Evolutionary conservation across 1,139 yeast genomes (phyloP).

Genomic region (Debaryomyces subglobosus): DNA sequence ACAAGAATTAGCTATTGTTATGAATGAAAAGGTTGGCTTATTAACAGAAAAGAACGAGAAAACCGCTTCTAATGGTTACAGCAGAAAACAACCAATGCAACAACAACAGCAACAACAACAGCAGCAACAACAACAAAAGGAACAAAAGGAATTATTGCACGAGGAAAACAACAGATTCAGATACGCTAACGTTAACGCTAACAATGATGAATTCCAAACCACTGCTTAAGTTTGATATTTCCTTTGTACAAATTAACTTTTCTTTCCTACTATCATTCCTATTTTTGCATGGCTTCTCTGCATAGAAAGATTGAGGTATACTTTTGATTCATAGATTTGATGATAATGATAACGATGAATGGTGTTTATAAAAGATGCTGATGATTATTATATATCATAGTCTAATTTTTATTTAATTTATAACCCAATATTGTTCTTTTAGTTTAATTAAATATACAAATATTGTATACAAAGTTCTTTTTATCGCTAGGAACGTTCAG

Average conservation of each 20-base stretch:
- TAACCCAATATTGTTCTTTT: conserved; percentile 6
- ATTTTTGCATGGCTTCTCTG: conserved; percentile 14
- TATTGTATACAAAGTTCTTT: not conserved
- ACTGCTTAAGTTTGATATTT: conserved; percentile 19
- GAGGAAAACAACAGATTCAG: conserved; percentile 49
- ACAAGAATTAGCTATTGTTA: conserved; percentile 84
- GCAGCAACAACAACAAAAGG: conserved; percentile 35
- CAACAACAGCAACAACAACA: conserved; percentile 41
- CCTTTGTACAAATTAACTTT: conserved; percentile 4
- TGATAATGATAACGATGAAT: conserved; percentile 8
- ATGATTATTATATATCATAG: not conserved
- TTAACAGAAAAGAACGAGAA: conserved; percentile 86
- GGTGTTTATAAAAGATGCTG: conserved; percentile 1
- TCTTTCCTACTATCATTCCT: conserved; percentile 11
- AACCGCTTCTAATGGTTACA: conserved; percentile 74
- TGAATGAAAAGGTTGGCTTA: conserved; percentile 84
- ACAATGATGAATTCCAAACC: conserved; percentile 52
- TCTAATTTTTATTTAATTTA: conserved; percentile 6
- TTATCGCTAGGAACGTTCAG: not conserved
- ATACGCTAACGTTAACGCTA: conserved; percentile 49
- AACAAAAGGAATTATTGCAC: conserved; percentile 34
- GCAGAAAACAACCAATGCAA: conserved; percentile 40
- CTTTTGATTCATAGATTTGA: conserved; percentile 7
- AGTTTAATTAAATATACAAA: conserved; percentile 1
- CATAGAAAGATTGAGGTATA: conserved; percentile 4